These are phyloP conservation scores for Ceratocystis smalleyi DNA, from an alignment of 2,329 filamentous ascomycete genomes.

Conservation along the genomic window DNA sequence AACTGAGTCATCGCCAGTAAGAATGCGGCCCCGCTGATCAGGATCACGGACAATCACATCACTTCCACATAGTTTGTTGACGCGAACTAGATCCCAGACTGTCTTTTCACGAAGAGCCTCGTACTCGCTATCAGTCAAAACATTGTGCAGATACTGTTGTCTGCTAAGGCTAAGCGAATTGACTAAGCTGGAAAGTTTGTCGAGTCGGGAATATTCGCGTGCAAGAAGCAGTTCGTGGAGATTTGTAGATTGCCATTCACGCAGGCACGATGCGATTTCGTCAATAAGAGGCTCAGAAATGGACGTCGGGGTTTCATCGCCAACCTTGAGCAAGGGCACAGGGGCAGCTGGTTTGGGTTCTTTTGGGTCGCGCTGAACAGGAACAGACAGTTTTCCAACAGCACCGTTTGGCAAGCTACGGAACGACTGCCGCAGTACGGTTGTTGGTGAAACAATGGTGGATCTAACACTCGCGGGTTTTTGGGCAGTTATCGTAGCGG, in stretches of 20 bases:
- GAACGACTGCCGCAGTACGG: conserved; percentile 18
- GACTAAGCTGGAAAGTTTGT: conserved; percentile 67
- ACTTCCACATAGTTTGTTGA: conserved; percentile 85
- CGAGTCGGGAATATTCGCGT: conserved; percentile 64
- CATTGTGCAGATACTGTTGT: conserved; percentile 83
- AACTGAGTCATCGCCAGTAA: conserved; percentile 86
- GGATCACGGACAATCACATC: conserved; percentile 93
- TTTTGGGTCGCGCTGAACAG: conserved; percentile 45
- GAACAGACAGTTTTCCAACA: conserved; percentile 31
- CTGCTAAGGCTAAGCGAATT: conserved; percentile 69
- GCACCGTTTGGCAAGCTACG: conserved; percentile 28
- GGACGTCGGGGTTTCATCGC: conserved; percentile 88
- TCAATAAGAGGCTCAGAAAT: conserved; percentile 82
- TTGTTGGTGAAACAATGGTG: conserved; percentile 14
- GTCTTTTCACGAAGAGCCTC: conserved; percentile 68
- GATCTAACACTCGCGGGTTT: conserved; percentile 10
- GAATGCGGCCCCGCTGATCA: conserved; percentile 60
- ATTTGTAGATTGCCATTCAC: conserved; percentile 97
- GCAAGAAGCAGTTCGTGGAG: conserved; percentile 79
- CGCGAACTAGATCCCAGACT: conserved; percentile 86
- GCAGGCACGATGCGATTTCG: conserved; percentile 88
- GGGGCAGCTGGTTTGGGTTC: conserved; percentile 71
- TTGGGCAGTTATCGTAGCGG: not conserved
- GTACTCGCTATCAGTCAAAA: conserved; percentile 77
- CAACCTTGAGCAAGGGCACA: conserved; percentile 93